These are phyloP conservation scores for Fusarium keratoplasticum DNA, from an alignment of 2,329 filamentous ascomycete genomes.

Conservation along the genomic window DNA sequence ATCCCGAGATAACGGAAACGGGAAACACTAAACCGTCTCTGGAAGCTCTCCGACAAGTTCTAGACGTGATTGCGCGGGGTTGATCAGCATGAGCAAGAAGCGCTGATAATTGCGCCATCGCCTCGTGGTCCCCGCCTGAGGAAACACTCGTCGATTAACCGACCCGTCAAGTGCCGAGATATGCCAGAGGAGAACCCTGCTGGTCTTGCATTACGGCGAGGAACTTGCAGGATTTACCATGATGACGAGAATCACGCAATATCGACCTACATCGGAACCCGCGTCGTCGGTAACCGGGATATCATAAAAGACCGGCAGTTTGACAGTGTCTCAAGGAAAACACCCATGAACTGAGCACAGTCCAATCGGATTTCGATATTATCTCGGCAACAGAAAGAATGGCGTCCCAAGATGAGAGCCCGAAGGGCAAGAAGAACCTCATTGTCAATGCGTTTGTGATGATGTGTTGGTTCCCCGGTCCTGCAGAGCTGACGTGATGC, in stretches of 20 bases:
- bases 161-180: constrained; percentile 12
- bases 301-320: constrained; percentile 19
- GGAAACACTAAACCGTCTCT: neutral
- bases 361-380: constrained; percentile 2
- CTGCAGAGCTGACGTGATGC: neutral
- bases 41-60: neutral
- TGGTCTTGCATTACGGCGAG: constrained; percentile 7
- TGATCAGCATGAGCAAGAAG: constrained; percentile 36
- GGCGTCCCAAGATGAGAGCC: constrained; percentile 23
- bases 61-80: constrained; percentile 2
- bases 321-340: constrained; percentile 4
- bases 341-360: neutral
- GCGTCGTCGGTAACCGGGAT: constrained; percentile 6
- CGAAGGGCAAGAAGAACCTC: constrained; percentile 51
- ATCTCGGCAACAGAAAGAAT: constrained; percentile 14
- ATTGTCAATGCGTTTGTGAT: constrained; percentile 59
- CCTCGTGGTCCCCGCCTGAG: neutral
- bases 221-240: constrained; percentile 22
- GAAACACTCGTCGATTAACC: neutral
- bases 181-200: constrained; percentile 1
- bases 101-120: constrained; percentile 35
- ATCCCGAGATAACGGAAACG: neutral
- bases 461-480: constrained; percentile 45
- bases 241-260: constrained; percentile 40
- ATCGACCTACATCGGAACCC: neutral